Base-by-base conservation (phyloP, 2,329 filamentous ascomycete species). In the Penicillium sp. region DNA sequence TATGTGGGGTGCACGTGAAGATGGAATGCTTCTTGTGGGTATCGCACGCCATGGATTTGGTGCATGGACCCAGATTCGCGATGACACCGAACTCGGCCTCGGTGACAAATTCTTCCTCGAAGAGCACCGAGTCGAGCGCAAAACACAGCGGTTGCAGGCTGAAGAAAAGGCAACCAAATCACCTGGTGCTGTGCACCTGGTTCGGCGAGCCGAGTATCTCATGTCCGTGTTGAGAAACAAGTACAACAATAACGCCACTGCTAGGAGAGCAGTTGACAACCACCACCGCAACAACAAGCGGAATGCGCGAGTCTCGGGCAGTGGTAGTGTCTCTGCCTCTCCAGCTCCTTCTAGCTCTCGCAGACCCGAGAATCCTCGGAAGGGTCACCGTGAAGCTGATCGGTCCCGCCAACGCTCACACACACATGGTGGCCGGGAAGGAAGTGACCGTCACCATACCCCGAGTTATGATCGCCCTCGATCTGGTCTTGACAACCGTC, bases 41-140 rank as follows among this genome's bases (percentile, higher is more conserved):
- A 96, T 99, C 60, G 87, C 92, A 62, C 86, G 88, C 52, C 93
- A 99, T 69, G 94, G 94, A 2, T 97, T 96, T 68, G 95, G 95
- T 53, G 92, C 93, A 3, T 99, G 94, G 94, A 84, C 88, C 1
- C 88, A 92, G 63, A 97, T 99, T 65, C 88, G 94, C 6, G 94
- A 99, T 64, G 94, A 99, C 67, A 77, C 84, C 1, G 92, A 97
- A 31, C 83, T 99, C 21, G 89, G 86, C 8, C 87, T 99, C 77
- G 78, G 80, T 1, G 92, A 96, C 65, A 97, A 97, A 68, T 90
- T 97, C 70, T 99, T 96, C 77, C 78, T 99, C 1, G 94, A 99
- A 70, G 95, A 99, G 73, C 92, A 97, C 72, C 89, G 93, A n/a
- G 93, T 97, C 16, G 94, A 96, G 72, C 94, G 95, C 77, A 97